Conservation (phyloP, 768 basidiomycete genomes). For the Lactarius sp. region DNA sequence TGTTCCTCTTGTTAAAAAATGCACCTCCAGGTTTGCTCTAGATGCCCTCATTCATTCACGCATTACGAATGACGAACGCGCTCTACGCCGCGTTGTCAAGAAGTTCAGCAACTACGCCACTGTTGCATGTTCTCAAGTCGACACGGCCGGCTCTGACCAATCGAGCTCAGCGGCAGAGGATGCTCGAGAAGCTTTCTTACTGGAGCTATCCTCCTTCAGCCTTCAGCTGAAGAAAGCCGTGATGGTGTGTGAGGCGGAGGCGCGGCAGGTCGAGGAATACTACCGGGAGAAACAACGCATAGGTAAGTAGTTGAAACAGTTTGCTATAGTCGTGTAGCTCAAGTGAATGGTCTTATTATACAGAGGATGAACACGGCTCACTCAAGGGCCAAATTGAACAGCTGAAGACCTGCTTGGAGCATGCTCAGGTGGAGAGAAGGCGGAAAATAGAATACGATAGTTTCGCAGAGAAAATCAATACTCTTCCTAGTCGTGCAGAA, state of each 20-base stretch:
- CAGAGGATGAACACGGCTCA: conserved; percentile 68
- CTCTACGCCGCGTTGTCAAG: conserved; percentile 71
- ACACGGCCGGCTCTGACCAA: conserved; percentile 31
- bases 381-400: conserved; percentile 69
- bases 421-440: conserved; percentile 68
- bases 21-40: conserved; percentile 30
- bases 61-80: conserved; percentile 78
- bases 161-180: conserved; percentile 47
- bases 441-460: conserved; percentile 86
- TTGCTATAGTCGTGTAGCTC: conserved; percentile 11
- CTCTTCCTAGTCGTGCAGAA: conserved; percentile 69
- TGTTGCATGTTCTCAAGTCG: conserved; percentile 46
- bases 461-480: conserved; percentile 78
- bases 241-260: conserved; percentile 84
- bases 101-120: conserved; percentile 73
- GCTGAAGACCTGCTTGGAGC: conserved; percentile 68
- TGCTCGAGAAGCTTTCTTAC: conserved; percentile 71
- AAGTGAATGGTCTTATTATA: conserved; percentile 3
- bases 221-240: conserved; percentile 68
- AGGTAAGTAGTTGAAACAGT: conserved; percentile 42
- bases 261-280: conserved; percentile 81
- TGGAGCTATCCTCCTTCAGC: conserved; percentile 75
- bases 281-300: conserved; percentile 65
- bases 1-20: neutral
- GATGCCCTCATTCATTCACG: conserved; percentile 77